Base-by-base conservation (phyloP, 352 stramenopile species). In the Halophytophthora polymorphica region DNA sequence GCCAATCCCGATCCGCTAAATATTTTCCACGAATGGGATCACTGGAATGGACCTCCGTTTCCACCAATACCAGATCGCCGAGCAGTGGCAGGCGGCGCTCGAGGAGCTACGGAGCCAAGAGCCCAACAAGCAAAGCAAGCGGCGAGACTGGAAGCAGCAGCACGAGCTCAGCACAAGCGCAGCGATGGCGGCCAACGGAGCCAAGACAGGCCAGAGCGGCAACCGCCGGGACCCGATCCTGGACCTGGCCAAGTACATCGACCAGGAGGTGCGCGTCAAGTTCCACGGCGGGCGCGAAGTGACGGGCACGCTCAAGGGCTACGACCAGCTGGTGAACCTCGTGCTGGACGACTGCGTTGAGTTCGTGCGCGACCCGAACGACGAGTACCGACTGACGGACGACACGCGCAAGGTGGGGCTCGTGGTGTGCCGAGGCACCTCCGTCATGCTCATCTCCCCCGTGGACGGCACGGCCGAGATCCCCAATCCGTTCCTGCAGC, bases 291-390 rank as follows among this genome's bases (percentile, higher is more conserved):
- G 95, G 0, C 72, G 94, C 50, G 93, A 98, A 68, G 75, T 98
- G 14, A 75, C 85, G 50, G 96, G 95, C 50, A 83, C 87, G 38
- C 74, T 98, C 36, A 96, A 96, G 65, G 96, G 96, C 50, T 98
- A 98, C 73, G 96, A 98, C 69, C 89, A 98, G 62, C 73, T 98
- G 31, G 92, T 98, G 34, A 98, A 98, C 81, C 80, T 98, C 36
- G 96, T 98, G 40, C 81, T 98, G 45, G 96, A 98, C 58, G 92
- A 98, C 63, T 96, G 90, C 61, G 73, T 98, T 50, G 96, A 98
- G 77, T 98, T 93, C 63, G 41, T 98, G 59, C 83, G 94, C 73
- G 90, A 97, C 65, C 77, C 88, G 6, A 94, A 88, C 49, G 91
- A 98, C 65, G 68, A 85, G 41, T 87, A 95, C 69, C 71, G 68